These are phyloP conservation scores for Aspergillus homomorphus DNA, from an alignment of 495 filamentous ascomycete genomes.

Conservation along the genomic window DNA sequence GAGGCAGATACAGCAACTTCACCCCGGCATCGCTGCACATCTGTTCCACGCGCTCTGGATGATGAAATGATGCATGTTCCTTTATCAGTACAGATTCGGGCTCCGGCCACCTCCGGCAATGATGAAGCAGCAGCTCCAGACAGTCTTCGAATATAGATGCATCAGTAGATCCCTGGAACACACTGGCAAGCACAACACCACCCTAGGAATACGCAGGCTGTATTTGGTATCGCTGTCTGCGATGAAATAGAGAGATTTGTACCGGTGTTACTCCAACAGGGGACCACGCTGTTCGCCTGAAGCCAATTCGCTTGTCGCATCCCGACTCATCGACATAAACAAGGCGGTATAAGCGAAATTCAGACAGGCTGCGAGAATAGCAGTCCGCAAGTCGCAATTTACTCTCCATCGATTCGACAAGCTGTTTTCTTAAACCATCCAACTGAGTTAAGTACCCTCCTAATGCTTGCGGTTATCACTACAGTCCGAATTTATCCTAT, in stretches of 20 bases:
- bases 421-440: conserved; percentile 20
- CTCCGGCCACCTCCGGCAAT: conserved; percentile 36
- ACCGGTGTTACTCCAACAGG: conserved; percentile 30
- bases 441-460: background rate
- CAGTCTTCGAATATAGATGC: conserved; percentile 39
- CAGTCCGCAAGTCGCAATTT: conserved; percentile 33
- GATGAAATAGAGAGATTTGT: conserved; percentile 31
- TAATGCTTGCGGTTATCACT: conserved; percentile 4
- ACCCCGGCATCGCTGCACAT: conserved; percentile 37
- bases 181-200: conserved; percentile 31
- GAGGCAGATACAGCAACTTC: conserved; percentile 29
- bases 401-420: conserved; percentile 11
- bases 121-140: conserved; percentile 37
- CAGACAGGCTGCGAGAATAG: conserved; percentile 32
- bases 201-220: conserved; percentile 40
- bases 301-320: conserved; percentile 30
- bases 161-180: conserved; percentile 40
- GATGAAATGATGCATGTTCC: conserved; percentile 46
- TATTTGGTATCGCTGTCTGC: conserved; percentile 34
- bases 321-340: conserved; percentile 37
- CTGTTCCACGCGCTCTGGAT: conserved; percentile 29
- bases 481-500: conserved; percentile 17
- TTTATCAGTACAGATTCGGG: conserved; percentile 43
- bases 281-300: conserved; percentile 31
- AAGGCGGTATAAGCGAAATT: conserved; percentile 29